Percentiles rank a stretch among this genome's conserved stretches.
phyloP scores from a whole-genome alignment of 257 asterid species.

The Fraxinus quadrangulata region DNA sequence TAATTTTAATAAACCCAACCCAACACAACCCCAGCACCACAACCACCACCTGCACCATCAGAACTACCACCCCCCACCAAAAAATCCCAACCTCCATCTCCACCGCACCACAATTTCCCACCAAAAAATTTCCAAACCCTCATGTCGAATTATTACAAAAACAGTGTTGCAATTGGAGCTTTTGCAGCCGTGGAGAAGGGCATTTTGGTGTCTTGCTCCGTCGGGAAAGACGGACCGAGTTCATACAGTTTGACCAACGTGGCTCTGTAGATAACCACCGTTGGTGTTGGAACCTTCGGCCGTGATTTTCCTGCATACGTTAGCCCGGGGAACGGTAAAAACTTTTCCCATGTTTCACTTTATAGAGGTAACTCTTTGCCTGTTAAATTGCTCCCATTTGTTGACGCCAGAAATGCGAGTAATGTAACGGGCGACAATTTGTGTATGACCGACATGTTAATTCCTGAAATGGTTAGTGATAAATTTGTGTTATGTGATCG shows the following conservation, averaged over 20 bases:
- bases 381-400: conserved; percentile 55
- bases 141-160: conserved; percentile 53
- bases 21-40: too few relatives aligned
- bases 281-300: conserved; percentile 85
- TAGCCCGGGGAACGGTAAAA: conserved; percentile 74
- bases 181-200: conserved; percentile 88
- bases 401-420: conserved; percentile 76
- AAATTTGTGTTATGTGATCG: conserved; percentile 74
- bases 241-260: conserved; percentile 59
- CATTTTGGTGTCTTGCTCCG: conserved; percentile 73
- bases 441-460: conserved; percentile 63
- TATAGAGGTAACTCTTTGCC: conserved; percentile 42
- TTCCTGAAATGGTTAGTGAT: conserved; percentile 61
- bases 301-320: conserved; percentile 82
- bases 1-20: too few relatives aligned
- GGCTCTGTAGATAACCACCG: conserved; percentile 90
- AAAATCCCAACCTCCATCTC: too few relatives aligned
- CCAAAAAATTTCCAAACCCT: too few relatives aligned
- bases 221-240: conserved; percentile 76
- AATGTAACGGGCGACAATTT: conserved; percentile 61
- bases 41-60: too few relatives aligned
- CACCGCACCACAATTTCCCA: too few relatives aligned
- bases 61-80: too few relatives aligned
- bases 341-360: conserved; percentile 69
- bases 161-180: conserved; percentile 66